Percentiles rank a stretch among this genome's conserved stretches.
phyloP scores from a whole-genome alignment of 2,329 filamentous ascomycete species.

The Nigrospora sphaerica region DNA sequence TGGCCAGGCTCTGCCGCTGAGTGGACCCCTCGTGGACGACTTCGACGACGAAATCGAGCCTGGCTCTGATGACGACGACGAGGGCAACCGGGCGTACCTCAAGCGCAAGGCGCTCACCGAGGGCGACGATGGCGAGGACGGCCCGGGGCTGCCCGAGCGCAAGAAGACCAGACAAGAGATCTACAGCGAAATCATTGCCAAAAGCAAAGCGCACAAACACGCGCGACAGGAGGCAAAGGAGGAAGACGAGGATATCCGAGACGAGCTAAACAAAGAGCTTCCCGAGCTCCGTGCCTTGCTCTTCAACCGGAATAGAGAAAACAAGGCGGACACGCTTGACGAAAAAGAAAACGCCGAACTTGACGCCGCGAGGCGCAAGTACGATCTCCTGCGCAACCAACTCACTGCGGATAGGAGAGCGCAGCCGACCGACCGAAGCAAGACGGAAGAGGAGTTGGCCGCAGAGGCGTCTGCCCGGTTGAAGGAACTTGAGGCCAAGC shows the following conservation, averaged over 20 bases:
- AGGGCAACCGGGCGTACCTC: conserved; percentile 40
- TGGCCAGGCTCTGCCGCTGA: conserved; percentile 66
- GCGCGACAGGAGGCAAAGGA: conserved; percentile 90
- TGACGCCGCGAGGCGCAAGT: conserved; percentile 67
- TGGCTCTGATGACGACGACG: conserved; percentile 52
- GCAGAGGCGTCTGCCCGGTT: conserved; percentile 71
- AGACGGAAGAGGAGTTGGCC: conserved; percentile 81
- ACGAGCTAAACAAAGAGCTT: conserved; percentile 78
- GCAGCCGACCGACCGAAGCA: conserved; percentile 77
- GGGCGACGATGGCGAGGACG: conserved; percentile 41
- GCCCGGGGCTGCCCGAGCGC: conserved; percentile 59
- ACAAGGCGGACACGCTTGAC: conserved; percentile 24
- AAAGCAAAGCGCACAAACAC: conserved; percentile 92
- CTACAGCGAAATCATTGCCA: conserved; percentile 96
- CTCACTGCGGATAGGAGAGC: conserved; percentile 80
- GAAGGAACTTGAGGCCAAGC: conserved; percentile 74
- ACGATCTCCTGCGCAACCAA: conserved; percentile 76
- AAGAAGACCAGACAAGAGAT: conserved; percentile 97
- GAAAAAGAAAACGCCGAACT: conserved; percentile 20
- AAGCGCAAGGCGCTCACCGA: conserved; percentile 49
- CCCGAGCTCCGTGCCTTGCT: conserved; percentile 69
- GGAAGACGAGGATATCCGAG: conserved; percentile 81
- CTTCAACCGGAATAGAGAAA: conserved; percentile 30
- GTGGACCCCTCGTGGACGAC: conserved; percentile 56
- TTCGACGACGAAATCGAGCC: conserved; percentile 69